Base-by-base conservation (phyloP, 1,284 basidiomycete species). In the Filobasidium uniguttulatum region DNA sequence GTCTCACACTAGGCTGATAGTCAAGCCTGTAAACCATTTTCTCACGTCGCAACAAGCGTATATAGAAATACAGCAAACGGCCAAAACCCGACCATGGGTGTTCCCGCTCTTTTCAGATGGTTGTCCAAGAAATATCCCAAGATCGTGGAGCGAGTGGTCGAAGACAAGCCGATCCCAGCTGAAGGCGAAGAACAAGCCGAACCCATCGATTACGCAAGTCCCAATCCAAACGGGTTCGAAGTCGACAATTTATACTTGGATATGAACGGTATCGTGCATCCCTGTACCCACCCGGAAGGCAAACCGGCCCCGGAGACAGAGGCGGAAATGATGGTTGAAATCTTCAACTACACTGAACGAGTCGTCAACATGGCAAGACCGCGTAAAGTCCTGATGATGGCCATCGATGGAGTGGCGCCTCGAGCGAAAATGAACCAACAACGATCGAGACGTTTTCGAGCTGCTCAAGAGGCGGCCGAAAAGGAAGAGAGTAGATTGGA, bases 401-500 rank as follows among this genome's bases (percentile, higher is more conserved):
- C 93, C 46, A 96, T 99, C 60, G 94, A 62, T 85, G 94, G 94
- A 54, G 91, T 97, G 14, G 94, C 94, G 0, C 94, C 94, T 2
- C 77, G 94, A 50, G 94, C 94, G 44, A 99, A 99, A 77, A 97
- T 98, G 94, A 99, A 99, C 68, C 93, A 99, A 67, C 94, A 99
- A 67, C 81, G 90, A 31, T 83, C 84, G 62, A 76, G 94, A 47
- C 81, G 94, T 48, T 99, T 98, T 73, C 80, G 94, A 50, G 80
- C 91, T 15, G 81, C 90, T 2, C 88, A 91, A 64, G 94, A 99
- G 67, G 91, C 93, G 0, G 82, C 85, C 56, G 86, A 94, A 46
- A 93, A 96, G 70, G 88, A 88, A 36, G 54, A 52, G 93, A 56
- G 55, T 80, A 87, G 56, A 86, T 87, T 26, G 23, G 81, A 89